phyloP scores from a whole-genome alignment of 1,139 yeast genomes.

The Diutina pseudorugosa region DNA sequence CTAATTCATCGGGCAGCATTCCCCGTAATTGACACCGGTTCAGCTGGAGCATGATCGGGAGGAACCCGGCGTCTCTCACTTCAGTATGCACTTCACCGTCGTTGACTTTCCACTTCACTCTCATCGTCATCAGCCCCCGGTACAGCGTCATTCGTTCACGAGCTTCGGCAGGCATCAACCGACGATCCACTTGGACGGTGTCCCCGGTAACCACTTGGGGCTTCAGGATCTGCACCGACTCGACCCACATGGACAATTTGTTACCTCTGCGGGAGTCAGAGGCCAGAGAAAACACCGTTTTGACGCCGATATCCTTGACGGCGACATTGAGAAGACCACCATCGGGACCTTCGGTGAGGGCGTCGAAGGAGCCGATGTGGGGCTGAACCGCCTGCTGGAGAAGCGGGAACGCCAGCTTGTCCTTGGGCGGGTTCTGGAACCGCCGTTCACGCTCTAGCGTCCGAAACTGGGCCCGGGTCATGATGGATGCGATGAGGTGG shows the following conservation, averaged over 20 bases:
- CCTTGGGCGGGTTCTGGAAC: slow-evolving; percentile 83
- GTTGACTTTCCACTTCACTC: slow-evolving; percentile 76
- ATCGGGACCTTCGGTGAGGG: slow-evolving; percentile 74
- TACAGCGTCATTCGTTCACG: slow-evolving; percentile 81
- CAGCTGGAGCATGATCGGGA: slow-evolving; percentile 84
- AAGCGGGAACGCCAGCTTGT: slow-evolving; percentile 69
- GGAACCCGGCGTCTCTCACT: slow-evolving; percentile 80
- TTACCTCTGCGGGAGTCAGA: slow-evolving; percentile 66
- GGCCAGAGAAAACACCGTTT: slow-evolving; percentile 72
- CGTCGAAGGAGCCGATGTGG: slow-evolving; percentile 93
- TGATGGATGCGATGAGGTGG: slow-evolving; percentile 5
- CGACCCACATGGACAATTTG: slow-evolving; percentile 69
- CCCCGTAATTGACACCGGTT: slow-evolving; percentile 86
- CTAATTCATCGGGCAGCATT: slow-evolving; percentile 71
- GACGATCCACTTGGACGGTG: slow-evolving; percentile 68
- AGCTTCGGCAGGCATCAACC: slow-evolving; percentile 78
- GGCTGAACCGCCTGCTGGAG: slow-evolving; percentile 86
- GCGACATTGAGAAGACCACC: slow-evolving; percentile 82
- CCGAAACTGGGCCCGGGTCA: slow-evolving; percentile 47
- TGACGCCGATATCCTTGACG: slow-evolving; percentile 79
- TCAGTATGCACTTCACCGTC: slow-evolving; percentile 75
- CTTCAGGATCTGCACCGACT: slow-evolving; percentile 74
- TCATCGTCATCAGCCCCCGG: slow-evolving; percentile 62
- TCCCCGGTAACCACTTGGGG: slow-evolving; percentile 69
- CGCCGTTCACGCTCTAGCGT: slow-evolving; percentile 83